These are phyloP conservation scores for Alternaria sp. DNA, from an alignment of 2,329 filamentous ascomycete genomes.

Conservation along the genomic window DNA sequence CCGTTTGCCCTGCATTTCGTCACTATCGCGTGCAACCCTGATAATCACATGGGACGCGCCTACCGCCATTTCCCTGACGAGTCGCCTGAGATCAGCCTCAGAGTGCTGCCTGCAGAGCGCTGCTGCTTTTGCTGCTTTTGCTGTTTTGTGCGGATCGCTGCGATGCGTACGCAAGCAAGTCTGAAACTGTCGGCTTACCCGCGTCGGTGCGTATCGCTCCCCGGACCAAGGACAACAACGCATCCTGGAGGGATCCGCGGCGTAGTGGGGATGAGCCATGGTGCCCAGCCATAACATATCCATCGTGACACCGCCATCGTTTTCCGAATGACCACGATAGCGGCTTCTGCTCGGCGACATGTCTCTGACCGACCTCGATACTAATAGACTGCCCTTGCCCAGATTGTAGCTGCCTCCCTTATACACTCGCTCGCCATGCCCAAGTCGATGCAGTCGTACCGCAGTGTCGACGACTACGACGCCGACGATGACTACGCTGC, in stretches of 20 bases:
- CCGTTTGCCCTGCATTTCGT: slow-evolving; percentile 12
- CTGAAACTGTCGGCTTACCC: slow-evolving; percentile 4
- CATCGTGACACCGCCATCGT: slow-evolving; percentile 31
- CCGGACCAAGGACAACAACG: slow-evolving; percentile 1
- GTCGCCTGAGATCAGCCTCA: neutral
- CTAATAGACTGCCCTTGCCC: slow-evolving; percentile 20
- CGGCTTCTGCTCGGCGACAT: slow-evolving; percentile 19
- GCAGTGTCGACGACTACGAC: slow-evolving; percentile 45
- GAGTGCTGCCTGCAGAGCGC: neutral
- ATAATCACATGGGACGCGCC: slow-evolving; percentile 21
- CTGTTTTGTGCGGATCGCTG: neutral
- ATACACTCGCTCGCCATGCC: slow-evolving; percentile 38
- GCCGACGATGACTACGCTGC: slow-evolving; percentile 47
- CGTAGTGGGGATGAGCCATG: slow-evolving; percentile 14
- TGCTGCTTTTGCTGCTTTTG: neutral
- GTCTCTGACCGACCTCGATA: slow-evolving; percentile 17
- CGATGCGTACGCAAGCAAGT: neutral
- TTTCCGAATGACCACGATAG: slow-evolving; percentile 37
- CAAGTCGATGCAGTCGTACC: slow-evolving; percentile 47
- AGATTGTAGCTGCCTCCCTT: slow-evolving; percentile 11
- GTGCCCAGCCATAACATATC: slow-evolving; percentile 24
- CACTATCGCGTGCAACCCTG: slow-evolving; percentile 10
- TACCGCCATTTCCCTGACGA: slow-evolving; percentile 10
- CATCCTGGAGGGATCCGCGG: slow-evolving; percentile 12
- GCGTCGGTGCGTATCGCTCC: slow-evolving; percentile 5